Base-by-base conservation (phyloP, 2,329 filamentous ascomycete species). In the Penicillium sp. region DNA sequence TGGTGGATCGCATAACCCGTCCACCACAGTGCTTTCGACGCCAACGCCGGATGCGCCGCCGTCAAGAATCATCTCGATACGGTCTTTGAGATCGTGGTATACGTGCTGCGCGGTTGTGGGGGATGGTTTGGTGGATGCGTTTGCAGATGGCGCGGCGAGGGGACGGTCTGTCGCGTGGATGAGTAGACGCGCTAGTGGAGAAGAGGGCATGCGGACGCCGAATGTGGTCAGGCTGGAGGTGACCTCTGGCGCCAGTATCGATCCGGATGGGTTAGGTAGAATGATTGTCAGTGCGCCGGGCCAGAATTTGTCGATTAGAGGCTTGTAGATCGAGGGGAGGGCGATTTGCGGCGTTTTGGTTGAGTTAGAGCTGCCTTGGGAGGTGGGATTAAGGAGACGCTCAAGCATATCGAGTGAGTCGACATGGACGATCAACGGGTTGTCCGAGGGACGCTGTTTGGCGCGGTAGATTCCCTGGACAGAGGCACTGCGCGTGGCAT, bases 21-120 rank as follows among this genome's bases (percentile, higher is more conserved):
- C 94, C 0, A 99, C 92, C 1, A 99, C 94, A 0, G 94, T 99
- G 72, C 92, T 97, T 77, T 99, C 94, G 0, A 99, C 92, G 1
- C 94, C 94, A 12, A 99, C 91, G 21, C 83, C 82, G 68, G 93
- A 97, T 0, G 87, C 78, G 0, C 94, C 94, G 2, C 93, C 94
- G 65, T 99, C 93, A 0, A 99, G 79, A 57, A 99, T 94, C 6
- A 93, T 80, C 66, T 90, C 86, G 63, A 99, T 96, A 49, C 88
- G 85, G 0, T 91, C 91, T 38, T 87, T 75, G 12, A 99, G 79
- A 71, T 99, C 94, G 61, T 96, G 87, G 23, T 86, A 82, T 13
- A 99, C 94, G 74, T 99, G 94, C 68, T 89, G 86, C 1, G 94
- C 94, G 0, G 89, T 88, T 0, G 94, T 99, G 0, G 94, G 93